A percentile compares a stretch with the other conserved stretches of the same genome.
phyloP scores from a whole-genome alignment of 257 asterid genomes.

The Rauvolfia tetraphylla region DNA sequence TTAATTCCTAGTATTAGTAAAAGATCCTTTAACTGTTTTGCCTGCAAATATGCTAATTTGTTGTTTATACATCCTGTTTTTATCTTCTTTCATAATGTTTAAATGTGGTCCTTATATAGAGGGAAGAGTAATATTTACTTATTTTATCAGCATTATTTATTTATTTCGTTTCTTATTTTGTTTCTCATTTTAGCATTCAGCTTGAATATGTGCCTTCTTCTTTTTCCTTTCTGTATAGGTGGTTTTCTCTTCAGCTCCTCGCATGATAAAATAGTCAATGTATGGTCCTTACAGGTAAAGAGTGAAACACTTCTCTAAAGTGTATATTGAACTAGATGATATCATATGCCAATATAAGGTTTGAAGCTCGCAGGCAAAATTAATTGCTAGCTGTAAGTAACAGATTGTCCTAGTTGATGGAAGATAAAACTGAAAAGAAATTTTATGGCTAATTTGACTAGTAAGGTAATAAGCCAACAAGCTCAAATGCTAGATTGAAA shows the following conservation, averaged over 20 bases:
- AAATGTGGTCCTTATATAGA: background rate
- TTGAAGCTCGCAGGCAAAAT: too few species aligned
- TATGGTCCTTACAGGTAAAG: constrained; percentile 88
- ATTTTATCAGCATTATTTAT: background rate
- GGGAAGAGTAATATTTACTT: background rate
- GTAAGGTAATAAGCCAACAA: too few species aligned
- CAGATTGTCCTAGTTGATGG: background rate
- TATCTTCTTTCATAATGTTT: background rate
- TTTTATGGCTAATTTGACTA: too few species aligned
- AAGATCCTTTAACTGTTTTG: background rate
- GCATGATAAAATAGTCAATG: constrained; percentile 69
- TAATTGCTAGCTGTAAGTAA: background rate
- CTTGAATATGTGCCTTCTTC: constrained; percentile 14
- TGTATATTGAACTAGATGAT: background rate
- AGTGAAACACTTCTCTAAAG: constrained; percentile 6
- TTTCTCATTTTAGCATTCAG: constrained; percentile 8
- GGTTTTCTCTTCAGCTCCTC: constrained; percentile 93
- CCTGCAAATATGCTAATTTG: background rate
- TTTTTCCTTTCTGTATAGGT: constrained; percentile 43
- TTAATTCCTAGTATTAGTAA: background rate
- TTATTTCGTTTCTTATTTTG: constrained; percentile 9
- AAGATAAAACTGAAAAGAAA: background rate
- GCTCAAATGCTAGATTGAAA: too few species aligned
- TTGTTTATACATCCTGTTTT: background rate
- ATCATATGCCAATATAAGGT: background rate